These are phyloP conservation scores for Cucumis hystrix DNA, from an alignment of 306 rosid genomes.

Conservation along the genomic window DNA sequence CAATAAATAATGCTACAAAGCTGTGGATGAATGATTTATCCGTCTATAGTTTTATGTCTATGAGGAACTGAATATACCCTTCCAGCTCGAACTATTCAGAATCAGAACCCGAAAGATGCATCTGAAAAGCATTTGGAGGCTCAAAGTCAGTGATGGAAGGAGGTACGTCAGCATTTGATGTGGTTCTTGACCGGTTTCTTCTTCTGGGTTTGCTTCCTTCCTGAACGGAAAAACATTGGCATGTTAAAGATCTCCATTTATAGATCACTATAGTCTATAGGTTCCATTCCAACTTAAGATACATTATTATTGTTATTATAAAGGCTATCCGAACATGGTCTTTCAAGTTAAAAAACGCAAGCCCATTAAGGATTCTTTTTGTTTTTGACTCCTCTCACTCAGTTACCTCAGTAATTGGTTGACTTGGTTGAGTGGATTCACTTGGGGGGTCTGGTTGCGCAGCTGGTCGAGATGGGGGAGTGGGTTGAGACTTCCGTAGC, in stretches of 20 bases:
- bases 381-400: neutral
- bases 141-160: conserved; percentile 57
- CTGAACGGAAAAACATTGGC: conserved; percentile 8
- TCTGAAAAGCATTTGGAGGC: conserved; percentile 54
- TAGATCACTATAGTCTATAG: neutral
- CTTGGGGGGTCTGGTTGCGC: conserved; percentile 1
- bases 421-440: conserved; percentile 18
- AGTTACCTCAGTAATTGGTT: conserved; percentile 38
- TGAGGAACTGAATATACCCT: neutral
- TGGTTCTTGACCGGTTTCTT: conserved; percentile 18
- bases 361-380: neutral
- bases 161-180: conserved; percentile 14
- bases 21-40: neutral
- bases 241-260: neutral
- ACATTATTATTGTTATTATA: neutral
- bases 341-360: neutral
- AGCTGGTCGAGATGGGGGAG: conserved; percentile 8
- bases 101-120: conserved; percentile 53
- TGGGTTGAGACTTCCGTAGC: conserved; percentile 58
- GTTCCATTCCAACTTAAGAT: neutral
- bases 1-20: neutral
- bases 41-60: neutral
- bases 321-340: neutral
- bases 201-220: conserved; percentile 29
- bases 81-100: conserved; percentile 18